Percentiles rank a stretch among this genome's conserved stretches.
These are phyloP conservation scores for Aspergillus pseudoterreus DNA, from an alignment of 2,329 filamentous ascomycete species.

Conservation along the genomic window DNA sequence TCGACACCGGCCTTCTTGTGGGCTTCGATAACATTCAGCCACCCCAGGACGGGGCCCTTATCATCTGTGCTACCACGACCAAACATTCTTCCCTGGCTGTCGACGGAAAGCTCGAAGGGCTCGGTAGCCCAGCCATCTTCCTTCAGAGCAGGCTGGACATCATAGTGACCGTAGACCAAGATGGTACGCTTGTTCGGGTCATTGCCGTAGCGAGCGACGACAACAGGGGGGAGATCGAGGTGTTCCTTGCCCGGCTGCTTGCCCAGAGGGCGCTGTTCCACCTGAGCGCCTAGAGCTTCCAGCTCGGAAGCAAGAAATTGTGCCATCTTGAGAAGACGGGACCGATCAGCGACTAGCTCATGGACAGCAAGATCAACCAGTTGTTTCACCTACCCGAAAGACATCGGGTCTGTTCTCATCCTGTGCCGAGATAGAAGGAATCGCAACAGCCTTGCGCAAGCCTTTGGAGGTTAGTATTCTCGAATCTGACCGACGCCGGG, in stretches of 20 bases:
- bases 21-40: constrained; percentile 96
- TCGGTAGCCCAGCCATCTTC: constrained; percentile 95
- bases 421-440: constrained; percentile 92
- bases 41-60: constrained; percentile 94
- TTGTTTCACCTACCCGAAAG: constrained; percentile 58
- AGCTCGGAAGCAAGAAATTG: constrained; percentile 84
- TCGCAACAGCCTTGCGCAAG: constrained; percentile 86
- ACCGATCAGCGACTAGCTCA: constrained; percentile 1
- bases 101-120: constrained; percentile 83
- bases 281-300: constrained; percentile 75
- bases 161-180: constrained; percentile 96
- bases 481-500: too few relatives aligned
- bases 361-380: background rate
- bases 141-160: constrained; percentile 91
- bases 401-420: constrained; percentile 87
- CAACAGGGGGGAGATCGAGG: constrained; percentile 86
- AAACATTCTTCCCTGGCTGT: constrained; percentile 91
- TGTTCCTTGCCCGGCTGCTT: constrained; percentile 89
- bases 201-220: constrained; percentile 86
- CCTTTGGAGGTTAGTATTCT: constrained; percentile 27
- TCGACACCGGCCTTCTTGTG: constrained; percentile 93
- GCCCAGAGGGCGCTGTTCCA: constrained; percentile 81
- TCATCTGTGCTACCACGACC: constrained; percentile 95
- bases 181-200: constrained; percentile 93
- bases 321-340: constrained; percentile 63